Evolutionary conservation across 345 rosid species (phyloP), one percentile per base, ranked within the genome.

Genomic region (Diplotaxis tenuifolia): DNA sequence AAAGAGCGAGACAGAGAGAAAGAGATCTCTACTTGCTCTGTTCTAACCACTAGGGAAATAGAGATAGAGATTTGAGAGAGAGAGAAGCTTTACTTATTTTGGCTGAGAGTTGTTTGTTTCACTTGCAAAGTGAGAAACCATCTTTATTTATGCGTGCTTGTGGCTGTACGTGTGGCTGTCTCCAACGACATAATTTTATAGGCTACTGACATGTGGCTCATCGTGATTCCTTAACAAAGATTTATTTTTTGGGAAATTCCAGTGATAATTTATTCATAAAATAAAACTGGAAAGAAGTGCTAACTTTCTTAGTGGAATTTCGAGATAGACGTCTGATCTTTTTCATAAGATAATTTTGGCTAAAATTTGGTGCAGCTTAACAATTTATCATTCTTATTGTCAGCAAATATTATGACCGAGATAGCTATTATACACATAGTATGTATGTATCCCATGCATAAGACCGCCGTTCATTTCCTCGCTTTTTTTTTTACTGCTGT

Each of bases 131-230:
- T 77, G 80, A 53, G 68, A 58, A 71, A 62, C 27, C 72, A 58
- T 40, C 76, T 71, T 28, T 77, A 77, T 77, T 59, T 71, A 77
- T 77, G 76, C 25, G 9, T 38, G 59, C 34, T 63, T 58, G 50
- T 27, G 36, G 32, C n/a, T 7, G 47, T 73, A 55, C 76, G 55
- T 57, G 42, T 65, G 38, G 47, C 53, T 36, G 28, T 65, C 2
- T 2, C 40, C 12, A 38, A 42, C 64, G 55, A 4, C 45, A 36
- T 47, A 61, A 75, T 57, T 54, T 65, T 22, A 1, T 0, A 0
- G 0, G 7, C 49, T 29, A 60, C 3, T 66, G 38, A 50, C 65
- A 77, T 52, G 62, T 77, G 76, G 29, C 38, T 7, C 16, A 0
- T 25, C 66, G 4, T 59, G n/a, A 70, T 69, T 63, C 23, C 32